A percentile compares a stretch with the other conserved stretches of the same genome.
phyloP scores from a whole-genome alignment of 2,329 filamentous ascomycete genomes.

The Capronia epimyces region DNA sequence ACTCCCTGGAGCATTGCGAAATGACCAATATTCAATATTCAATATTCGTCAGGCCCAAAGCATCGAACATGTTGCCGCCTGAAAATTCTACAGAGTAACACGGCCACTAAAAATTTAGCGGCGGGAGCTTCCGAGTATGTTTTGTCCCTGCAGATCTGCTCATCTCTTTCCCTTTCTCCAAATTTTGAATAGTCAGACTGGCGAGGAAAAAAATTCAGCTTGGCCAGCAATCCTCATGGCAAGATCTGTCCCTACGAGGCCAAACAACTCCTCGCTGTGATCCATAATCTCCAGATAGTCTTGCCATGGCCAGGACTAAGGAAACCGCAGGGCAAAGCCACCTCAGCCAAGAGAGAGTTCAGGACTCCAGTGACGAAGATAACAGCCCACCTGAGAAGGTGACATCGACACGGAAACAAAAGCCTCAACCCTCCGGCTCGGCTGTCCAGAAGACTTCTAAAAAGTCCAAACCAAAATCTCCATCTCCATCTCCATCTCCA shows the following conservation, averaged over 20 bases:
- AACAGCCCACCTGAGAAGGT: not conserved
- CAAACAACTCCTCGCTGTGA: no score
- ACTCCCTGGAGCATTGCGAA: not conserved
- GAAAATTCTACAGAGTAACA: no score
- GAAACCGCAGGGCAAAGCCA: slow-evolving; percentile 4
- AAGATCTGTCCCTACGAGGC: not conserved
- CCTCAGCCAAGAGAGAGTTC: slow-evolving; percentile 21
- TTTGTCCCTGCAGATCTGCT: not conserved
- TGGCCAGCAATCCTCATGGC: not conserved
- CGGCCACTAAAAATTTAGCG: not conserved
- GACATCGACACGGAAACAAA: slow-evolving; percentile 5
- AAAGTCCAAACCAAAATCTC: slow-evolving; percentile 2
- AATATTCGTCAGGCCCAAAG: not conserved
- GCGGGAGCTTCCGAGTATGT: slow-evolving; percentile 1
- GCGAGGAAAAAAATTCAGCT: not conserved
- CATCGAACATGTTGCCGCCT: not conserved
- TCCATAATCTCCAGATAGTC: no score
- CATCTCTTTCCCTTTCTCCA: not conserved
- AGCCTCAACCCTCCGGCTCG: not conserved
- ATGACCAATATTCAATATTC: not conserved
- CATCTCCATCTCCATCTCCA: slow-evolving; percentile 3
- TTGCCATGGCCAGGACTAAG: slow-evolving; percentile 10
- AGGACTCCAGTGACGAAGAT: slow-evolving; percentile 25
- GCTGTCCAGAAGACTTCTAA: no score
- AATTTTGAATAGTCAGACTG: no score